These are phyloP conservation scores for Claviceps humidiphila DNA, from an alignment of 2,329 filamentous ascomycete species.

Conservation along the genomic window DNA sequence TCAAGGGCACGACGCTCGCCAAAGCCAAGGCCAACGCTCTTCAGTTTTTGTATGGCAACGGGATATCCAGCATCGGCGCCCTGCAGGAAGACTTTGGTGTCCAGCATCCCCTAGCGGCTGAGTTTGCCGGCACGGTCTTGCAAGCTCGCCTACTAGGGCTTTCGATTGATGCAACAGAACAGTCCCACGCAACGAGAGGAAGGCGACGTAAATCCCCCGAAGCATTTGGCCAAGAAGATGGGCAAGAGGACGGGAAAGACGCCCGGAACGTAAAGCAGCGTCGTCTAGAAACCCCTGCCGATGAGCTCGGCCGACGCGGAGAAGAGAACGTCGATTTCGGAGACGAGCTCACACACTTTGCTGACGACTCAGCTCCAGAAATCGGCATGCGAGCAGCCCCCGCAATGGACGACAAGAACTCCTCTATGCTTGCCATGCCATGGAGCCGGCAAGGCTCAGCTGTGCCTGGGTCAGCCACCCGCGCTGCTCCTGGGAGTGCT, in stretches of 20 bases:
- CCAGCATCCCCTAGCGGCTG: conserved; percentile 28
- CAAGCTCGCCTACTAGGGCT: conserved; percentile 18
- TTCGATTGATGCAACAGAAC: conserved; percentile 10
- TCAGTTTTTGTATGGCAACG: conserved; percentile 18
- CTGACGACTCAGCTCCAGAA: conserved; percentile 41
- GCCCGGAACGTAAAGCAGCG: conserved; percentile 26
- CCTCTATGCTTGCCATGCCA: conserved; percentile 35
- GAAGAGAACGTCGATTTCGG: conserved; percentile 12
- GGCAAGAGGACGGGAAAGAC: not conserved
- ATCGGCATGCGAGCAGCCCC: conserved; percentile 55
- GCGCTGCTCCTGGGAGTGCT: conserved; percentile 22
- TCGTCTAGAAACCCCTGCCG: conserved; percentile 10
- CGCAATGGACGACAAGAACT: conserved; percentile 53
- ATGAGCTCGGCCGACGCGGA: conserved; percentile 17
- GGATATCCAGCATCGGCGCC: conserved; percentile 21
- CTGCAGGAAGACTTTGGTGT: conserved; percentile 14
- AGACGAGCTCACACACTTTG: conserved; percentile 17
- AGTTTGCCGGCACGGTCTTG: conserved; percentile 32
- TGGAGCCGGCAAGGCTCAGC: conserved; percentile 37
- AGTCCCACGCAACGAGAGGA: conserved; percentile 10
- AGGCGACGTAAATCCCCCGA: conserved; percentile 30
- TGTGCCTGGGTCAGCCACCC: conserved; percentile 33
- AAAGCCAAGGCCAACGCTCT: conserved; percentile 27
- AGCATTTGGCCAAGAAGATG: conserved; percentile 23
- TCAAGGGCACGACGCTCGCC: conserved; percentile 13